Conservation (phyloP, 1,139 yeast species). For the Pichia sp. region DNA sequence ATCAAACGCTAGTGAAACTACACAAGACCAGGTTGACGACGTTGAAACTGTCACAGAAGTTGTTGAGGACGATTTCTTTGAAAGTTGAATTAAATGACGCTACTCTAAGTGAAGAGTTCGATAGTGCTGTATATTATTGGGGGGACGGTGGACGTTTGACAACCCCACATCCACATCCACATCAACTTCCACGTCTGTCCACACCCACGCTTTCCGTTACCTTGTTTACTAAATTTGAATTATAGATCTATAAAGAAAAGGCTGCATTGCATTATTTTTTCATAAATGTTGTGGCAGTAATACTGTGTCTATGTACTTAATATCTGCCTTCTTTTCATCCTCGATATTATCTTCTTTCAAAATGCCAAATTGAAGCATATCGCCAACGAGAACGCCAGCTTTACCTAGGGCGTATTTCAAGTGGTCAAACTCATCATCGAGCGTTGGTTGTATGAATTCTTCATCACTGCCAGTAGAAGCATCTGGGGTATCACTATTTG, state of each 20-base stretch:
- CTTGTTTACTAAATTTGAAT: no score
- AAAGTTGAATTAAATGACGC: no score
- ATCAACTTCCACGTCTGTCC: no score
- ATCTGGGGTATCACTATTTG: conserved; percentile 18
- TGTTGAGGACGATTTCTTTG: conserved; percentile 44
- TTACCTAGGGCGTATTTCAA: conserved; percentile 71
- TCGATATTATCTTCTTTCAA: conserved; percentile 33
- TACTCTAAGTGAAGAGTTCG: no score
- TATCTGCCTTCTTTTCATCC: conserved; percentile 21
- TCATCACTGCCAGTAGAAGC: conserved; percentile 22
- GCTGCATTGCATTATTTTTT: no score
- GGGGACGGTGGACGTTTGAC: no score
- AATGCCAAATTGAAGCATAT: conserved; percentile 57
- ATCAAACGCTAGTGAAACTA: conserved; percentile 3
- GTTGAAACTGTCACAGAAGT: conserved; percentile 8
- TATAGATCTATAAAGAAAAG: no score
- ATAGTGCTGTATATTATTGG: no score
- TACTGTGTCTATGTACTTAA: conserved; percentile 38
- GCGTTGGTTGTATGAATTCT: conserved; percentile 34
- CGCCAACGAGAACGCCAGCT: conserved; percentile 67
- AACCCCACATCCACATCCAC: no score
- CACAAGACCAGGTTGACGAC: conserved; percentile 13
- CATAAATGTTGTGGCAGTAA: conserved; percentile 14
- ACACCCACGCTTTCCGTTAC: no score
- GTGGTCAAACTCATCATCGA: conserved; percentile 74